Evolutionary conservation across 768 basidiomycete genomes (phyloP).

Genomic region (Hypholoma fasciculare): DNA sequence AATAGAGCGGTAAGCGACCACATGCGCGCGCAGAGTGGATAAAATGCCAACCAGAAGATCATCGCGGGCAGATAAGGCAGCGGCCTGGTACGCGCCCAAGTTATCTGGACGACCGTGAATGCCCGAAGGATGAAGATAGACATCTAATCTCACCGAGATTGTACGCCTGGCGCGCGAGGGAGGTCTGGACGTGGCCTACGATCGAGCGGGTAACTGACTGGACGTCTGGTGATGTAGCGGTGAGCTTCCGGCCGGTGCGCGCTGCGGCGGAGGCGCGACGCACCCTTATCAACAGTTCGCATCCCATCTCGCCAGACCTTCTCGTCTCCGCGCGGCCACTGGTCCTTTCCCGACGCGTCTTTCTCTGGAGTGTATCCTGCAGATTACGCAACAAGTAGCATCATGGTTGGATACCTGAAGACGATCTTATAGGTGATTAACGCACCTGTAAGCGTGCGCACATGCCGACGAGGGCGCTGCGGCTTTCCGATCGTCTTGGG

Average conservation of each 20-base stretch:
- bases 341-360: constrained; percentile 75
- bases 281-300: constrained; percentile 59
- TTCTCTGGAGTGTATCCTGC: constrained; percentile 79
- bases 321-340: constrained; percentile 85
- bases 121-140: background rate
- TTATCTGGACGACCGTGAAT: constrained; percentile 44
- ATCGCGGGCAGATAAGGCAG: constrained; percentile 86
- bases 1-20: constrained; percentile 6
- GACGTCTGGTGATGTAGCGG: constrained; percentile 41
- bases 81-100: constrained; percentile 89
- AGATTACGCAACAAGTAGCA: background rate
- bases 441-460: constrained; percentile 66
- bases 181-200: constrained; percentile 84
- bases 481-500: constrained; percentile 64
- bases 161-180: constrained; percentile 87
- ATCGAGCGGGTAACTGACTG: constrained; percentile 68
- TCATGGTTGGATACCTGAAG: background rate
- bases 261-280: constrained; percentile 1
- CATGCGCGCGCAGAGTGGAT: background rate
- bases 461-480: constrained; percentile 60
- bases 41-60: constrained; percentile 65
- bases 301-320: constrained; percentile 67
- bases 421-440: background rate
- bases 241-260: background rate
- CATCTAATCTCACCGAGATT: constrained; percentile 58